A percentile compares a stretch with the other conserved stretches of the same genome.
Conservation (phyloP, 805 yeast species). For the Wickerhamomyces strasburgensis region DNA sequence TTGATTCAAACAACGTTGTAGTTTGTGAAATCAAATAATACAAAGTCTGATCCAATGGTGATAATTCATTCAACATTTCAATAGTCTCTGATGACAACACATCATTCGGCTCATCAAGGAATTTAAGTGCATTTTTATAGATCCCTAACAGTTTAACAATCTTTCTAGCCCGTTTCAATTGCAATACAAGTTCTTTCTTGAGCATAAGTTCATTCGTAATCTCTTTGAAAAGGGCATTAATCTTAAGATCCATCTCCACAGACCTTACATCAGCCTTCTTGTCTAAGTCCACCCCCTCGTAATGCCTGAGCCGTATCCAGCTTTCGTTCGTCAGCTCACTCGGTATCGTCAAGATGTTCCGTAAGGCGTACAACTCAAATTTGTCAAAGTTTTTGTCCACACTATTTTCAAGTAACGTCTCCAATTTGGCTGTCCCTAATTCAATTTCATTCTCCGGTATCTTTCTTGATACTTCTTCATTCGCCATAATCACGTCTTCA, state of each 20-base stretch:
- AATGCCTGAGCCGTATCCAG: slow-evolving; percentile 64
- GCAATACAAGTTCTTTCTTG: slow-evolving; percentile 36
- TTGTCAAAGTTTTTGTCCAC: slow-evolving; percentile 83
- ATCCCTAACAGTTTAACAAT: slow-evolving; percentile 30
- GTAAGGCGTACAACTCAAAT: slow-evolving; percentile 72
- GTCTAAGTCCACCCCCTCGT: slow-evolving; percentile 41
- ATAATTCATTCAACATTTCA: slow-evolving; percentile 29
- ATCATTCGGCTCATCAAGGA: slow-evolving; percentile 20
- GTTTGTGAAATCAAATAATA: slow-evolving; percentile 41
- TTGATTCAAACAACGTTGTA: slow-evolving; percentile 24
- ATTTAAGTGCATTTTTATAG: slow-evolving; percentile 29
- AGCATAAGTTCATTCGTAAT: slow-evolving; percentile 40
- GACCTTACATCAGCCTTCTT: slow-evolving; percentile 16
- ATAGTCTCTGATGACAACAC: slow-evolving; percentile 8
- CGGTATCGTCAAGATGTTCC: slow-evolving; percentile 75
- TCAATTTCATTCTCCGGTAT: slow-evolving; percentile 49
- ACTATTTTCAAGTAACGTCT: slow-evolving; percentile 65
- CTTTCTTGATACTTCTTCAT: slow-evolving; percentile 20
- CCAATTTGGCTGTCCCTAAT: slow-evolving; percentile 76
- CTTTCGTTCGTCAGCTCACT: slow-evolving; percentile 44
- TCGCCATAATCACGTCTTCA: slow-evolving; percentile 19
- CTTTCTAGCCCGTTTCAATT: slow-evolving; percentile 34
- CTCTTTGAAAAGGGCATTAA: slow-evolving; percentile 31
- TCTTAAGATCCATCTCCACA: slow-evolving; percentile 27
- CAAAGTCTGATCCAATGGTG: slow-evolving; percentile 44